phyloP scores from a whole-genome alignment of 257 asterid species.

The Rehmannia glutinosa region DNA sequence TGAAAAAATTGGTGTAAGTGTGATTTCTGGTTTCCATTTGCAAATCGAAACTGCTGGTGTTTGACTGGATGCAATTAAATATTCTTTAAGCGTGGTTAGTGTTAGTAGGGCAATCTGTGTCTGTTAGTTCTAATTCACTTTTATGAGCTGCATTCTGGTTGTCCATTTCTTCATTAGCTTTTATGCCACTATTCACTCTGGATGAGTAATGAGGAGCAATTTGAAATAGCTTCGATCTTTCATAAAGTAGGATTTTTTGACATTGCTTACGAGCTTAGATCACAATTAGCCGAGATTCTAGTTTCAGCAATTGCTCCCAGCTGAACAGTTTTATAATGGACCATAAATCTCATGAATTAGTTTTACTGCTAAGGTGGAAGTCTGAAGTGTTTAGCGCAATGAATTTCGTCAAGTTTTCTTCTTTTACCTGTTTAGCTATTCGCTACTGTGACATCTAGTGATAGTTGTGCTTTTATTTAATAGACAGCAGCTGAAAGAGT shows the following conservation, averaged over 20 bases:
- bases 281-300: not conserved
- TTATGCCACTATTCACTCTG: not conserved
- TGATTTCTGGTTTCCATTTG: not conserved
- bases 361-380: not conserved
- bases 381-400: not conserved
- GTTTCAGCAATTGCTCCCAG: not conserved
- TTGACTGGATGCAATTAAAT: not conserved
- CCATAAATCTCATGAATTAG: not conserved
- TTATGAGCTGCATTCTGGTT: constrained; percentile 1
- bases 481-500: constrained; percentile 89
- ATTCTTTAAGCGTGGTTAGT: not conserved
- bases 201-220: not conserved
- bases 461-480: constrained; percentile 15
- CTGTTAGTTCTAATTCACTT: not conserved
- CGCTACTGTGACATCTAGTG: not conserved
- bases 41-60: not conserved
- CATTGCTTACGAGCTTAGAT: not conserved
- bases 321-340: not conserved
- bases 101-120: not conserved
- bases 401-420: not conserved
- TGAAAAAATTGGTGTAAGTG: not conserved
- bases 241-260: not conserved
- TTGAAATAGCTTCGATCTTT: constrained; percentile 1
- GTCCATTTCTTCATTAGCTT: not conserved
- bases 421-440: not conserved